Conservation (phyloP, 225 moss, liverwort and hornwort genomes). For the Physcomitrellopsis africana region DNA sequence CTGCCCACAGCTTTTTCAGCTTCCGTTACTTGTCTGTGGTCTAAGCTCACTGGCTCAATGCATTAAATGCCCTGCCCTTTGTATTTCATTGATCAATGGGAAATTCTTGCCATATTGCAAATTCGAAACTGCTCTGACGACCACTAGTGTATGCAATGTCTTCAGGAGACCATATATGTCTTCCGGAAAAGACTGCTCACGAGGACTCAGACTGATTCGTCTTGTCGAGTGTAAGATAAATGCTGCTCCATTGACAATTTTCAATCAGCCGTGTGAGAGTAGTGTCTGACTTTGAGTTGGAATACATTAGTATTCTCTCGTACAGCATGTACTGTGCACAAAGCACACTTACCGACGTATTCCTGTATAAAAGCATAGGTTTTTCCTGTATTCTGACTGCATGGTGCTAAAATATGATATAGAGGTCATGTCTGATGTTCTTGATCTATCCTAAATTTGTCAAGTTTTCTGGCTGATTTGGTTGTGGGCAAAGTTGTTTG, state of each 20-base stretch:
- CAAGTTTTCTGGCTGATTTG: no score
- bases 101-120: neutral
- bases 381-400: neutral
- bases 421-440: no score
- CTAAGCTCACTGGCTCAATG: neutral
- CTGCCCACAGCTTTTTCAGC: neutral
- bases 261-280: neutral
- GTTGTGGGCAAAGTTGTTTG: no score
- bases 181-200: conserved; percentile 37
- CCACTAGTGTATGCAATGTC: neutral
- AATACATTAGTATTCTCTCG: neutral
- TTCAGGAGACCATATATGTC: conserved; percentile 48
- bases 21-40: neutral
- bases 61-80: neutral
- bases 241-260: conserved; percentile 3
- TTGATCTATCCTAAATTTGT: no score
- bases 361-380: neutral
- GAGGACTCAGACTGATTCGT: conserved; percentile 25
- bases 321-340: neutral
- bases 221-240: neutral
- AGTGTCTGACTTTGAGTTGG: neutral
- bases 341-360: conserved; percentile 34
- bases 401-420: no score
- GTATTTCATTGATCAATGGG: no score
- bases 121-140: neutral